Base-by-base conservation (phyloP, 2,329 filamentous ascomycete species). In the Fusarium albosuccineum region DNA sequence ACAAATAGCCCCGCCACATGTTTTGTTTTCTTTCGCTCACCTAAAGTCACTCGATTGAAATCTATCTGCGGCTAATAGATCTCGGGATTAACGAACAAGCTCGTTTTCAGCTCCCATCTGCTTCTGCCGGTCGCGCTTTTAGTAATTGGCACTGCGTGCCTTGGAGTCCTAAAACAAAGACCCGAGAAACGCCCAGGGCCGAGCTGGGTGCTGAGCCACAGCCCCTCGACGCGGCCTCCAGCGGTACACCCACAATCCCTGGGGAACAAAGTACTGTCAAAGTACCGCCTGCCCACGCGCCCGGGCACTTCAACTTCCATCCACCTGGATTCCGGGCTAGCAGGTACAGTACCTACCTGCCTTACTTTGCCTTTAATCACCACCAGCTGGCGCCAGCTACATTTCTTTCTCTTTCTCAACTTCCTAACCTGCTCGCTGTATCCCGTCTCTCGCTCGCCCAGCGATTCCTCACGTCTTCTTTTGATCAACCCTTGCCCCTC, bases 171-270 rank as follows among this genome's bases (percentile, higher is more conserved):
- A 27, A 26, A 37, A 9, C 37, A 30, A 27, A 56, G 8, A 11
- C 50, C 51, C 33, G 30, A 59, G 53, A 30, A 57, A 34, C 49
- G 16, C 36, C 27, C 45, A 33, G 56, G 52, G 56, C 52, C 30
- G 46, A 40, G n/a, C 51, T 34, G 54, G 16, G 54, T 60, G 64
- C 72, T 74, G 69, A 74, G 73, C 72, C 72, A 75, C 74, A 59
- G 44, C 48, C 48, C 34, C 60, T 60, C 41, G 56, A 71, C 71
- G 71, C 70, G 70, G 71, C 71, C 64, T 40, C 36, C 52, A 39
- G 44, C 52, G 56, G 57, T 57, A 62, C 64, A 45, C 27, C 27
- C 11, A 44, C 9, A 17, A 29, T 34, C 30, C 27, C 33, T 30
- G 52, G 57, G 52, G 50, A 59, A 64, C 60, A 45, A 60, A 44